Evolutionary conservation across 805 yeast species (phyloP).

Genomic region (Brettanomyces bruxellensis): DNA sequence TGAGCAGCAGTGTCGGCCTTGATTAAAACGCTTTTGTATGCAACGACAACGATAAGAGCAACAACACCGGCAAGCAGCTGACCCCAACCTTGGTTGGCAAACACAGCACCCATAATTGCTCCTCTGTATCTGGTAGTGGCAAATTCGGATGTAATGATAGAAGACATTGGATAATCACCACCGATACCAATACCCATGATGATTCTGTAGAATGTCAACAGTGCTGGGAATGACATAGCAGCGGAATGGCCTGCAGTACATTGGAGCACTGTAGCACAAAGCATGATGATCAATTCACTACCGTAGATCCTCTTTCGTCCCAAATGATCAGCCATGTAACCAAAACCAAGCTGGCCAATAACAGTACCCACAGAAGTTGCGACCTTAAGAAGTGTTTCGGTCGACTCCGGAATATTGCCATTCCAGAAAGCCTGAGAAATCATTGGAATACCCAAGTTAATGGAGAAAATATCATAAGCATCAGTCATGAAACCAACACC

Average conservation of each 20-base stretch:
- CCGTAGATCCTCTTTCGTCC: conserved; percentile 91
- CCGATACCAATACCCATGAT: conserved; percentile 95
- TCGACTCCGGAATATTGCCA: conserved; percentile 55
- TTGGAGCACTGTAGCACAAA: conserved; percentile 69
- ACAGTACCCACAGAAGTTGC: conserved; percentile 93
- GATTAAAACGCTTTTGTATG: conserved; percentile 55
- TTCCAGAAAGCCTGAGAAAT: conserved; percentile 69
- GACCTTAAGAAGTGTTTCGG: conserved; percentile 69
- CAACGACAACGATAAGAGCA: conserved; percentile 67
- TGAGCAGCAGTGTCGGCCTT: conserved; percentile 43
- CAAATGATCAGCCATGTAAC: conserved; percentile 67
- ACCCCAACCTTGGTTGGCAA: conserved; percentile 97
- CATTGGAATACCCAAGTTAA: conserved; percentile 75
- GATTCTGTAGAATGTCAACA: conserved; percentile 70
- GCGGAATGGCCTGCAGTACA: conserved; percentile 64
- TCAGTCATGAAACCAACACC: conserved; percentile 94
- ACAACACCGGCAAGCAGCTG: conserved; percentile 83
- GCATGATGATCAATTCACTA: conserved; percentile 76
- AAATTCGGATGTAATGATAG: conserved; percentile 89
- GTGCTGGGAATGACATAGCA: conserved; percentile 65
- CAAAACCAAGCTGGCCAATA: conserved; percentile 82
- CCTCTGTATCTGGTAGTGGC: conserved; percentile 97
- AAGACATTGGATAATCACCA: conserved; percentile 92
- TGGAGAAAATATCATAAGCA: conserved; percentile 87
- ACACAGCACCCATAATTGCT: conserved; percentile 94